phyloP scores from a whole-genome alignment of 441 rosid species.

The Brassica balearica region DNA sequence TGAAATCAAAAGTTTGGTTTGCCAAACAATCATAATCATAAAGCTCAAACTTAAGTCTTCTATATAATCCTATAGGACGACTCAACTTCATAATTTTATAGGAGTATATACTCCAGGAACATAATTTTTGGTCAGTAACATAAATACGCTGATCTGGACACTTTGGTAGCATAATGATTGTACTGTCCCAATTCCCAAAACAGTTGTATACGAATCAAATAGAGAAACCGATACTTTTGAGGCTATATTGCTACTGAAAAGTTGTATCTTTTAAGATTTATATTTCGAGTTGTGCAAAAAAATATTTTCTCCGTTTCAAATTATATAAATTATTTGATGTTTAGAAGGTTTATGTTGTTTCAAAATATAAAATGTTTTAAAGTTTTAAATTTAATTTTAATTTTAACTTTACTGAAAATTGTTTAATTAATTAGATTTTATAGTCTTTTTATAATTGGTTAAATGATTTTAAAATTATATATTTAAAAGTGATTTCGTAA shows the following conservation, averaged over 20 bases:
- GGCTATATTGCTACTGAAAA: background rate
- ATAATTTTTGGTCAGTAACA: background rate
- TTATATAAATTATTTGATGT: too few species aligned
- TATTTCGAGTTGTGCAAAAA: too few species aligned
- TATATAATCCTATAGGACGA: background rate
- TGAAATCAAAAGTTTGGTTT: background rate
- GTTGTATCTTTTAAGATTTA: too few species aligned
- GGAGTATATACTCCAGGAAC: background rate
- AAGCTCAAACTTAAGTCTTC: background rate
- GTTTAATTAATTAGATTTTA: too few species aligned
- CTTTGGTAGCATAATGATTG: background rate
- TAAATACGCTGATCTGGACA: background rate
- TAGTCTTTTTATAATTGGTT: too few species aligned
- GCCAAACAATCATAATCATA: background rate
- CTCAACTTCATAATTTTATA: background rate
- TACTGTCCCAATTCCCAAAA: background rate
- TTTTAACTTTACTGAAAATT: too few species aligned
- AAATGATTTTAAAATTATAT: too few species aligned
- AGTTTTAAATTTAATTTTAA: too few species aligned
- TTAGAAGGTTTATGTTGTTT: too few species aligned
- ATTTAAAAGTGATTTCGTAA: too few species aligned
- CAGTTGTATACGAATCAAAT: background rate
- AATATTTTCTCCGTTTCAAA: too few species aligned
- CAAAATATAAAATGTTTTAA: too few species aligned
- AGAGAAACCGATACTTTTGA: background rate